Evolutionary conservation across 1,139 yeast species (phyloP).

Genomic region (Diutina ranongensis): DNA sequence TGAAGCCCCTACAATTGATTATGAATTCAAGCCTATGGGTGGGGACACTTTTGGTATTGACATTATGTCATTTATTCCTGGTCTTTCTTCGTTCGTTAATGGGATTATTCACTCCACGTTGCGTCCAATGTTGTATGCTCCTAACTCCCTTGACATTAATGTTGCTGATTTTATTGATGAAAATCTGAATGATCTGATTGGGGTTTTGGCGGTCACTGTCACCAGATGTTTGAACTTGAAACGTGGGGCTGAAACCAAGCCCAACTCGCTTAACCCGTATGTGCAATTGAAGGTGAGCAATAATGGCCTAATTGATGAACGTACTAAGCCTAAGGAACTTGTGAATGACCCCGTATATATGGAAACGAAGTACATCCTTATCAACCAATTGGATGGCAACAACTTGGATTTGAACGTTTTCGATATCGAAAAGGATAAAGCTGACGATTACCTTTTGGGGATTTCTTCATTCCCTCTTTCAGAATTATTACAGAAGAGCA

Average conservation of each 20-base stretch:
- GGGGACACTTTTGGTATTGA: slow-evolving; percentile 78
- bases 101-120: slow-evolving; percentile 55
- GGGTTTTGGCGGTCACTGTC: slow-evolving; percentile 54
- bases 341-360: slow-evolving; percentile 50
- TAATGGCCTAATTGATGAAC: slow-evolving; percentile 31
- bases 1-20: slow-evolving; percentile 70
- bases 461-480: slow-evolving; percentile 42
- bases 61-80: slow-evolving; percentile 75
- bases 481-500: slow-evolving; percentile 46
- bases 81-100: slow-evolving; percentile 63
- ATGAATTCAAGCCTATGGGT: slow-evolving; percentile 76
- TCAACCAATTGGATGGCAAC: slow-evolving; percentile 46
- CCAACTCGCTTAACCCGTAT: slow-evolving; percentile 47
- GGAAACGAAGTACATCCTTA: slow-evolving; percentile 51
- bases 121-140: slow-evolving; percentile 75
- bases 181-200: slow-evolving; percentile 53
- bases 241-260: slow-evolving; percentile 25
- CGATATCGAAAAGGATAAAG: slow-evolving; percentile 39
- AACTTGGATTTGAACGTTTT: slow-evolving; percentile 40
- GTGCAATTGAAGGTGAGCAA: slow-evolving; percentile 37
- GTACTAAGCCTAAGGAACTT: slow-evolving; percentile 45
- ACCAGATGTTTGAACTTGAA: slow-evolving; percentile 41
- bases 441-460: slow-evolving; percentile 40
- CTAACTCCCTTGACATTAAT: slow-evolving; percentile 64
- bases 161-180: slow-evolving; percentile 60